phyloP scores from a whole-genome alignment of 805 yeast species.

The Cyberlindnera japonica region DNA sequence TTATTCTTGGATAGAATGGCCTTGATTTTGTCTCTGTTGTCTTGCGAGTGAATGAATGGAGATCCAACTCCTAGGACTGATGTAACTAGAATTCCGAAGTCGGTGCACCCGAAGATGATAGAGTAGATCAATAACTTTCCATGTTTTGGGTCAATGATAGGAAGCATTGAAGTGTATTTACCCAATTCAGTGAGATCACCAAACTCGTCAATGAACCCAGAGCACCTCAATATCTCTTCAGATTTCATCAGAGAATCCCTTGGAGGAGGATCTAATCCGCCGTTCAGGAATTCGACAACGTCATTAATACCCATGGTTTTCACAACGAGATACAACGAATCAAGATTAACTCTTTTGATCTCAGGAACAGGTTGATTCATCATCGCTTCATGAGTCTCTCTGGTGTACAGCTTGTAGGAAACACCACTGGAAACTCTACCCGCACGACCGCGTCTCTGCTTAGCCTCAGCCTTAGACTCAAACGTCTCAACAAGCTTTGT shows the following conservation, averaged over 20 bases:
- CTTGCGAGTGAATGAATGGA: constrained; percentile 64
- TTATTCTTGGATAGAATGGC: constrained; percentile 34
- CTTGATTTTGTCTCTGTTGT: constrained; percentile 63
- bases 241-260: constrained; percentile 35
- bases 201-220: constrained; percentile 62
- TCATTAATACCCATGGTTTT: constrained; percentile 83
- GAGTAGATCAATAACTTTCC: constrained; percentile 81
- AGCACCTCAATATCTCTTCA: constrained; percentile 48
- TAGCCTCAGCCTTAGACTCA: constrained; percentile 86
- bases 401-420: constrained; percentile 78
- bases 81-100: constrained; percentile 74
- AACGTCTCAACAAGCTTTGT: constrained; percentile 74
- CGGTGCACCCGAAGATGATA: constrained; percentile 78
- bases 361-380: constrained; percentile 80
- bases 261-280: constrained; percentile 82
- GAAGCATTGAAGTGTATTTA: constrained; percentile 70
- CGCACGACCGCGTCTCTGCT: constrained; percentile 96
- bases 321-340: constrained; percentile 76
- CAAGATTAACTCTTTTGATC: constrained; percentile 78
- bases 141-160: constrained; percentile 76
- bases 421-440: constrained; percentile 87
- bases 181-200: constrained; percentile 72
- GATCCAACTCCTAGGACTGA: constrained; percentile 69
- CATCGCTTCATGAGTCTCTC: constrained; percentile 58
- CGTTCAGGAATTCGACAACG: constrained; percentile 63